Evolutionary conservation across 2,329 filamentous ascomycete genomes (phyloP), one percentile per base, ranked within the genome.

Genomic region (Ceratocystis harringtonii): DNA sequence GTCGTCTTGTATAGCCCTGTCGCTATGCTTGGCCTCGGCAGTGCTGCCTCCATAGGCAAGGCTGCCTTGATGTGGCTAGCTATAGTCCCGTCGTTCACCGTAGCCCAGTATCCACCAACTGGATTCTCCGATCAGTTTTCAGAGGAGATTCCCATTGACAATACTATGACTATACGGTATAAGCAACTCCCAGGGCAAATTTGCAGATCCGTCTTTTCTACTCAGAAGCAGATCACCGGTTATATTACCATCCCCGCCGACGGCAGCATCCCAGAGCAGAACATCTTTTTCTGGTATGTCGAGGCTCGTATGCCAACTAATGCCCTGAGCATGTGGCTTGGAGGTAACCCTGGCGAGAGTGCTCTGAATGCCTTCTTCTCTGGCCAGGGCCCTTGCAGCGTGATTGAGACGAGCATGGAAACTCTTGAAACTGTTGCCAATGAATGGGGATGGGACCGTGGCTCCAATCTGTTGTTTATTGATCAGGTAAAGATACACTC

Each of bases 161-260:
- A 5, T 1, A 45, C 48, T 15, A 58, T 67, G n/a, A 32, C 8
- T 12, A 10, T 67, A 10, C 32, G 41, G 28, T 65, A 62, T n/a
- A 52, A 61, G 36, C 10, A 41, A 30, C 28, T 36, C 2, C 66
- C 66, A 5, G 17, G 25, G 5, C 19, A 48, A 8, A 84, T 81
- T 12, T 90, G 87, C 73, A 80, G 77, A 60, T 89, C 87, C 1
- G 82, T 81, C 6, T 88, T 87, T 70, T 72, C 78, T 57, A 78
- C 77, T 0, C 87, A 90, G 73, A 80, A 84, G 72, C 87, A 89
- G 72, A 88, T 85, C 71, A 83, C 84, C 3, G 87, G 87, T 70
- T 89, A 87, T 80, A 82, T 89, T 65, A 79, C 75, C 64, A 74
- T 89, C 4, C 83, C 84, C 4, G 84, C 60, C 1, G 44, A 25